Evolutionary conservation across 148 eudicot genomes (phyloP), one percentile per base, ranked within the genome.

Genomic region (Rheum nobile): DNA sequence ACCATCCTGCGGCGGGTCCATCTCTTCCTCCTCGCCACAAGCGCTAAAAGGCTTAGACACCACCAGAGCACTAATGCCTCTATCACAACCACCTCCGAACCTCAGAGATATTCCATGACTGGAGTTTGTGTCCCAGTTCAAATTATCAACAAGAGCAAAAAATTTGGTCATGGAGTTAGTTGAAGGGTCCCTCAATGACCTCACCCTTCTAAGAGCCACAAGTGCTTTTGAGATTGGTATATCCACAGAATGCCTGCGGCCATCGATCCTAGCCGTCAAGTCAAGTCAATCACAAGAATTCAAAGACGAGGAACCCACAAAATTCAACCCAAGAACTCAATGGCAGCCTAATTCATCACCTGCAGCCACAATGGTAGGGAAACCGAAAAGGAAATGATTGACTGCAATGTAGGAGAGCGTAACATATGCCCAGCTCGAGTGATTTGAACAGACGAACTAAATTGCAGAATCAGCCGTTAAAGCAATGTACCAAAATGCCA

Each of bases 141-240:
- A 68, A 84, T 75, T 81, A 52, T 95, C 98, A 80, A 83, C 84
- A 73, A 85, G 43, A 75, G 81, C 75, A 50, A 87, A 84, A 44
- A 85, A 83, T 74, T 87, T 95, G 85, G 90, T 88, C 83, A 89
- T 81, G 24, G 94, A 91, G 81, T 84, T 86, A 17, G 99, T 95
- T 0, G 96, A 88, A 61, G 99, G 99, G 75, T 95, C 99, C 79
- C 99, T 89, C 67, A 95, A 83, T 52, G 99, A 95, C 83, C 92
- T 86, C 77, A 95, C 99, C 83, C 97, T 87, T 82, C 94, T 84
- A 73, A 95, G 94, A 38, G 96, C 96, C 39, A 92, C 84, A 44
- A 95, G 72, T 4, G 97, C 76, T 79, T 87, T 92, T 2, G 99
- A 86, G 12, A 95, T 88, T 9, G 99, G 99, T 63, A 92, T 77